phyloP scores from a whole-genome alignment of 2,329 filamentous ascomycete species.

The Penicillium sp. region DNA sequence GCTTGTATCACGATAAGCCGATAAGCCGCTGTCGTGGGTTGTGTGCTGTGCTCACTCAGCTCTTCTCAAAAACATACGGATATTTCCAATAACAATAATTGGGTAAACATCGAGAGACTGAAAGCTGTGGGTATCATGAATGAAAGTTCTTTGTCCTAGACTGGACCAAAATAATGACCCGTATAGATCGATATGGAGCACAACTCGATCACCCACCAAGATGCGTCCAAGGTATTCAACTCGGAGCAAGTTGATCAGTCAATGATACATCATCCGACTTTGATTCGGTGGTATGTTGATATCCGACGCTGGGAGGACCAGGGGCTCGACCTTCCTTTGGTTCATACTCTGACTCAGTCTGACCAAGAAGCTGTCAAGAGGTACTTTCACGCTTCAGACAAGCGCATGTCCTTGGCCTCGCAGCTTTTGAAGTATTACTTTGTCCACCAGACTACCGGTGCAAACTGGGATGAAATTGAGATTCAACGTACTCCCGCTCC shows the following conservation, averaged over 20 bases:
- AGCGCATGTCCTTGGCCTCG: constrained; percentile 62
- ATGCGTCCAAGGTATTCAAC: constrained; percentile 6
- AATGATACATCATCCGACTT: constrained; percentile 14
- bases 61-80: neutral
- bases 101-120: neutral
- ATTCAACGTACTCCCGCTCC: constrained; percentile 55
- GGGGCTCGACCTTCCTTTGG: constrained; percentile 37
- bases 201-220: constrained; percentile 15
- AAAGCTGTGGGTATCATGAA: neutral
- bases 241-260: constrained; percentile 3
- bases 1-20: neutral
- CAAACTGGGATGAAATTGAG: constrained; percentile 59
- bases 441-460: constrained; percentile 55
- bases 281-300: constrained; percentile 49
- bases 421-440: constrained; percentile 63
- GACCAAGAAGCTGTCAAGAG: constrained; percentile 54
- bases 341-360: constrained; percentile 42
- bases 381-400: constrained; percentile 58
- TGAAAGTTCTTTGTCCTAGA: neutral
- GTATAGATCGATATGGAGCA: constrained; percentile 5
- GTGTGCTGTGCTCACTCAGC: neutral
- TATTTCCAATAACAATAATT: neutral
- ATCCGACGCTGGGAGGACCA: constrained; percentile 36
- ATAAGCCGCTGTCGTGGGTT: constrained; percentile 4
- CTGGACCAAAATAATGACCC: neutral